Evolutionary conservation across 257 asterid species (phyloP).

Genomic region (Solanum peruvianum): DNA sequence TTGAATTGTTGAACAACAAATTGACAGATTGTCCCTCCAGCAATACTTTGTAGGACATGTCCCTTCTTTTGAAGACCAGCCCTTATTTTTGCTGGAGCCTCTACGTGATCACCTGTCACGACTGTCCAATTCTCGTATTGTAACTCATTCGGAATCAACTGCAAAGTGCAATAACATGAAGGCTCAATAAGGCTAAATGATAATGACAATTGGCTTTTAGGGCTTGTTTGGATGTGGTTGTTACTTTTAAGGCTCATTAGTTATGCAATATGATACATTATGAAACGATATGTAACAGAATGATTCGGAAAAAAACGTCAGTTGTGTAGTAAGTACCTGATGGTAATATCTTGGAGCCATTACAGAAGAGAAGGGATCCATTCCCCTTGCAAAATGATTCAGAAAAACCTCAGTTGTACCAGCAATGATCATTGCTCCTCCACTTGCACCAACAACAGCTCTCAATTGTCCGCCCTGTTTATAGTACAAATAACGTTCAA

Average conservation of each 20-base stretch:
- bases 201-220: neutral
- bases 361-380: conserved; percentile 60
- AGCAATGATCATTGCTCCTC: conserved; percentile 45
- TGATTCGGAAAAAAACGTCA: neutral
- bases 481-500: neutral
- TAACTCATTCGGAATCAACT: conserved; percentile 48
- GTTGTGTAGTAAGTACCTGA: conserved; percentile 20
- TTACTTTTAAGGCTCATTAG: neutral
- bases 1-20: conserved; percentile 33
- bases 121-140: conserved; percentile 63
- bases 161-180: conserved; percentile 2
- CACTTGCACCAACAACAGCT: conserved; percentile 64
- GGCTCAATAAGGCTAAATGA: neutral
- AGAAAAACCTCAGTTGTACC: conserved; percentile 41
- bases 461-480: conserved; percentile 28
- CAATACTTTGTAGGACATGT: conserved; percentile 31
- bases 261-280: neutral
- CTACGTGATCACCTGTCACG: conserved; percentile 45
- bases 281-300: neutral
- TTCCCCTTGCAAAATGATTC: conserved; percentile 33
- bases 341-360: conserved; percentile 58
- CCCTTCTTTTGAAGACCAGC: conserved; percentile 30
- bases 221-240: neutral
- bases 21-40: conserved; percentile 53
- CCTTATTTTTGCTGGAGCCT: conserved; percentile 26